Percentiles rank a stretch among this genome's conserved stretches.
These are phyloP conservation scores for Tricholoma sp. DNA, from an alignment of 768 basidiomycete genomes.

Conservation along the genomic window DNA sequence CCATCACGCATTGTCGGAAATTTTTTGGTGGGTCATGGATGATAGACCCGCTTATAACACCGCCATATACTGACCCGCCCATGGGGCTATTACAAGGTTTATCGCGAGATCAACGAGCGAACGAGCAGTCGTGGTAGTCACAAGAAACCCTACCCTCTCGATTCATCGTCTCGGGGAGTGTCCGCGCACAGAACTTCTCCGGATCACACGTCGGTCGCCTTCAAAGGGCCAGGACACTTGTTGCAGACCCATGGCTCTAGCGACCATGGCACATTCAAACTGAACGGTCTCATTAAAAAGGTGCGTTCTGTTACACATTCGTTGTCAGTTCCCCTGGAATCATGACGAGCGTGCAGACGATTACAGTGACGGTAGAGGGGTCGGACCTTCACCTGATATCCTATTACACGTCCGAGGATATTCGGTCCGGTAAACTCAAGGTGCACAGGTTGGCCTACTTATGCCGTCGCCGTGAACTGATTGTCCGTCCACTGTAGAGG, in stretches of 20 bases:
- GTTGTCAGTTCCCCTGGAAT: slow-evolving; percentile 2
- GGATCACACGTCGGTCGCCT: slow-evolving; percentile 29
- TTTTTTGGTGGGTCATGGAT: slow-evolving; percentile 69
- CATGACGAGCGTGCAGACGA: slow-evolving; percentile 48
- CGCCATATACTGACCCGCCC: background rate
- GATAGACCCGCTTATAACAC: background rate
- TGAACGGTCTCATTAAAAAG: slow-evolving; percentile 79
- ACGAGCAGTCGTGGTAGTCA: slow-evolving; percentile 49
- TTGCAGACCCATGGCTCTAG: slow-evolving; percentile 24
- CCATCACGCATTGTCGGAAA: slow-evolving; percentile 82
- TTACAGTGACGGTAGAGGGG: slow-evolving; percentile 74
- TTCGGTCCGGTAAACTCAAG: slow-evolving; percentile 61
- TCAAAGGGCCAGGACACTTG: slow-evolving; percentile 29
- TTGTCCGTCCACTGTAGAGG: slow-evolving; percentile 30
- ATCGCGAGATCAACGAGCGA: slow-evolving; percentile 74
- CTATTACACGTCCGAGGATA: slow-evolving; percentile 79
- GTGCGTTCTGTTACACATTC: slow-evolving; percentile 26
- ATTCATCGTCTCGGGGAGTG: slow-evolving; percentile 38
- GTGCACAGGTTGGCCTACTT: slow-evolving; percentile 20
- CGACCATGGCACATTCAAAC: slow-evolving; percentile 60
- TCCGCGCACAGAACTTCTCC: slow-evolving; percentile 35
- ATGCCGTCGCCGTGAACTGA: background rate
- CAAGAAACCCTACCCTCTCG: slow-evolving; percentile 46
- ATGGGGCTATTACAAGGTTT: slow-evolving; percentile 46
- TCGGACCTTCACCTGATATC: slow-evolving; percentile 80